Percentiles rank a stretch among this genome's conserved stretches.
Evolutionary conservation across 2,329 filamentous ascomycete genomes (phyloP).

Genomic region (Orbilia quercus): DNA sequence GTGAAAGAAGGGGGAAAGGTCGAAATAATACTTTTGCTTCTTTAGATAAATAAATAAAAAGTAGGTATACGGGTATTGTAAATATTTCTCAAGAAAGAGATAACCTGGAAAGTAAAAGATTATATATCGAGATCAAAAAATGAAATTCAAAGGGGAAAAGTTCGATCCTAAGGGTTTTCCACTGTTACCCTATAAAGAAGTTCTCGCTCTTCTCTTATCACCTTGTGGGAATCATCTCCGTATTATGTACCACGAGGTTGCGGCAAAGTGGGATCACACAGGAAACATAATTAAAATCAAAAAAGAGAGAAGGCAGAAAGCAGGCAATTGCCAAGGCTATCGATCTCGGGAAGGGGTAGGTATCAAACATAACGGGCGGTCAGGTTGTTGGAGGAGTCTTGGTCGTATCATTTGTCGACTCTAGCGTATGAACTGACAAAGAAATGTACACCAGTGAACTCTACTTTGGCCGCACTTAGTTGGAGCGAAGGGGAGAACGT

Average conservation of each 20-base stretch:
- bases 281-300: conserved; percentile 19
- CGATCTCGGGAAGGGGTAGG: conserved; percentile 24
- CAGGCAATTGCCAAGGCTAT: conserved; percentile 26
- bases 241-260: conserved; percentile 56
- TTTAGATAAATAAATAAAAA: conserved; percentile 1
- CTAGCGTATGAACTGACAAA: neutral
- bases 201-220: conserved; percentile 23
- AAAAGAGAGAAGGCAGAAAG: conserved; percentile 26
- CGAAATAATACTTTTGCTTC: conserved; percentile 3
- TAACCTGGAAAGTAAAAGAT: too few relatives aligned
- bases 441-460: neutral
- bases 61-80: neutral
- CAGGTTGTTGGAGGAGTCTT: conserved; percentile 47
- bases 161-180: neutral
- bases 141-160: conserved; percentile 1
- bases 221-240: conserved; percentile 55
- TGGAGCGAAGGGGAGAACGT: conserved; percentile 13
- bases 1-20: conserved; percentile 8
- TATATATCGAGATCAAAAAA: neutral
- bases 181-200: conserved; percentile 33
- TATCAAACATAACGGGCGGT: conserved; percentile 16
- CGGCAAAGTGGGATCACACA: conserved; percentile 48
- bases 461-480: conserved; percentile 13
- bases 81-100: too few relatives aligned
- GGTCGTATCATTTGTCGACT: conserved; percentile 4